These are phyloP conservation scores for Mortierella sp. DNA, from an alignment of 371 early-diverging fungal genomes.

Conservation along the genomic window DNA sequence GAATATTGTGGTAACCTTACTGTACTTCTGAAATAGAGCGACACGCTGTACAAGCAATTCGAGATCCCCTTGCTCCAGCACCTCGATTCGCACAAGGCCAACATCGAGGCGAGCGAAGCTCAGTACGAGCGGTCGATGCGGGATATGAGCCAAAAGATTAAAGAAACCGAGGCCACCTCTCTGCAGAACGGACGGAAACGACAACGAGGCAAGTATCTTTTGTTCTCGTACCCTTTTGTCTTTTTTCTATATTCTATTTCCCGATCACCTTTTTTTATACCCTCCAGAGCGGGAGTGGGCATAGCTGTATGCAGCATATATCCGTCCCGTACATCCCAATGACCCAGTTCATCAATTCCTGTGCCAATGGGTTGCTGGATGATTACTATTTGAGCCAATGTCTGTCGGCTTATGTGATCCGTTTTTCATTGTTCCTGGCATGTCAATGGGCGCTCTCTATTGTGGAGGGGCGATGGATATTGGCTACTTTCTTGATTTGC, in stretches of 20 bases:
- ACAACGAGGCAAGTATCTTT: constrained; percentile 60
- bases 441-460: not conserved
- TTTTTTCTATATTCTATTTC: not conserved
- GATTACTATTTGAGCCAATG: not conserved
- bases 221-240: constrained; percentile 12
- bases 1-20: not conserved
- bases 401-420: constrained; percentile 39
- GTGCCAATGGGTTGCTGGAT: not conserved
- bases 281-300: not conserved
- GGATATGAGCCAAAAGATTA: constrained; percentile 66
- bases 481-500: not conserved
- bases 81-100: constrained; percentile 63
- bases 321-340: no score
- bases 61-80: constrained; percentile 65
- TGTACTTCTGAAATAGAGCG: constrained; percentile 48
- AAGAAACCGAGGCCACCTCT: constrained; percentile 66
- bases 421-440: not conserved
- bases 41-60: constrained; percentile 63
- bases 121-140: constrained; percentile 64
- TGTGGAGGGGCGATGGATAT: not conserved
- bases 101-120: constrained; percentile 63
- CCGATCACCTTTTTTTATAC: not conserved
- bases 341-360: not conserved
- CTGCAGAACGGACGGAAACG: constrained; percentile 64
- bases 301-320: no score